phyloP scores from a whole-genome alignment of 257 asterid species.

The Cinchona pubescens region DNA sequence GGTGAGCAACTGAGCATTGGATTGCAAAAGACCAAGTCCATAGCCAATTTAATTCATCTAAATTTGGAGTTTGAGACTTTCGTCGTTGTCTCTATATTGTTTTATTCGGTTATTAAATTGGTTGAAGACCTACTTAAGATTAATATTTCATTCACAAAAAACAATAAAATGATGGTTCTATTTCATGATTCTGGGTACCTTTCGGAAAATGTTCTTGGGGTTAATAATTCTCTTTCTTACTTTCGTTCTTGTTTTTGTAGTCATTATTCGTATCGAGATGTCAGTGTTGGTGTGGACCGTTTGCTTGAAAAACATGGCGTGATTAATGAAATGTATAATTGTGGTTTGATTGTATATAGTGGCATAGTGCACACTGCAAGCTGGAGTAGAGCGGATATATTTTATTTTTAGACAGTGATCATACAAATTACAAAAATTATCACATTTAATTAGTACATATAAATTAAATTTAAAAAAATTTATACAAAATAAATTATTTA shows the following conservation, averaged over 20 bases:
- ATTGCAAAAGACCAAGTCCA: neutral
- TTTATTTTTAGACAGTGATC: neutral
- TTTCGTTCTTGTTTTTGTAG: neutral
- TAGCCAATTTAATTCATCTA: neutral
- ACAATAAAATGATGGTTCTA: neutral
- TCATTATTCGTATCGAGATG: neutral
- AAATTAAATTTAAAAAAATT: too few relatives aligned
- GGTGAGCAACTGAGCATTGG: neutral
- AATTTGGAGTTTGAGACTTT: neutral
- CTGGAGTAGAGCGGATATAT: too few relatives aligned
- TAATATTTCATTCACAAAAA: neutral
- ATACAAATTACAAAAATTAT: too few relatives aligned
- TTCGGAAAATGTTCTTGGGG: neutral
- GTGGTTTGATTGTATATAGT: neutral
- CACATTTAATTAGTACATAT: too few relatives aligned
- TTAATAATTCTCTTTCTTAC: neutral
- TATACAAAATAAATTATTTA: too few relatives aligned
- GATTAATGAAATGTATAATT: neutral
- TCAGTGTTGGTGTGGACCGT: neutral
- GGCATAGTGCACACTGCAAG: too few relatives aligned
- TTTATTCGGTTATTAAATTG: neutral
- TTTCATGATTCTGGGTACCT: neutral
- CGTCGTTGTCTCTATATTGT: neutral
- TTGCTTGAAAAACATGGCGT: neutral
- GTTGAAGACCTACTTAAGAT: neutral